Conservation (phyloP, 225 moss, liverwort and hornwort genomes). For the Marchantia polymorpha region DNA sequence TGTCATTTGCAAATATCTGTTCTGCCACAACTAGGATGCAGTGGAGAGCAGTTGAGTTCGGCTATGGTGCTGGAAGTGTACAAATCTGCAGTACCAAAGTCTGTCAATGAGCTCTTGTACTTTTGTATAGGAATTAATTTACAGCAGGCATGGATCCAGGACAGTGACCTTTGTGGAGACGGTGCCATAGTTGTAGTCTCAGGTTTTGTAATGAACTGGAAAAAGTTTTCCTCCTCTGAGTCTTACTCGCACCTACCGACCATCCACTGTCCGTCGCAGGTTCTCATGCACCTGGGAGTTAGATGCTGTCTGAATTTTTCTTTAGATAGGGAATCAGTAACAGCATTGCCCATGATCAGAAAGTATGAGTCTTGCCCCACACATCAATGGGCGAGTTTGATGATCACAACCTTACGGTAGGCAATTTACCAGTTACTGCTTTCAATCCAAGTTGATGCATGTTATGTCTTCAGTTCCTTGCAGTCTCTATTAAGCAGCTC, state of each 20-base stretch:
- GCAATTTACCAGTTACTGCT: background rate
- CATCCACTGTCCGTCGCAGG: background rate
- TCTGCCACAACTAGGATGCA: background rate
- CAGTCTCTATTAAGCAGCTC: background rate
- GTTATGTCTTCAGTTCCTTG: background rate
- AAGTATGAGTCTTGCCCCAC: background rate
- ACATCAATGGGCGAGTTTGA: background rate
- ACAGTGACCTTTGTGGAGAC: background rate
- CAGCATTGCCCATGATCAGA: background rate
- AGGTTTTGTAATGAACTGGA: background rate
- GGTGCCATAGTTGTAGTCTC: background rate
- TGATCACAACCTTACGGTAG: background rate
- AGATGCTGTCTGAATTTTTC: background rate
- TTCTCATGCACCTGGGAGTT: slow-evolving; percentile 3
- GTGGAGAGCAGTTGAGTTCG: background rate
- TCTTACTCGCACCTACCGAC: background rate
- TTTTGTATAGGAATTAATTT: slow-evolving; percentile 12
- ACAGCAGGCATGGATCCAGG: background rate
- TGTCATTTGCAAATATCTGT: background rate
- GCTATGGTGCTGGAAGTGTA: slow-evolving; percentile 5
- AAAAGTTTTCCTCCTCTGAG: background rate
- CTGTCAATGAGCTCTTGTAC: background rate
- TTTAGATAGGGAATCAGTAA: background rate
- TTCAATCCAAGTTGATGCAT: slow-evolving; percentile 15
- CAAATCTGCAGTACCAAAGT: slow-evolving; percentile 9